These are phyloP conservation scores for Bombardia bombarda DNA, from an alignment of 495 filamentous ascomycete genomes.

Conservation along the genomic window DNA sequence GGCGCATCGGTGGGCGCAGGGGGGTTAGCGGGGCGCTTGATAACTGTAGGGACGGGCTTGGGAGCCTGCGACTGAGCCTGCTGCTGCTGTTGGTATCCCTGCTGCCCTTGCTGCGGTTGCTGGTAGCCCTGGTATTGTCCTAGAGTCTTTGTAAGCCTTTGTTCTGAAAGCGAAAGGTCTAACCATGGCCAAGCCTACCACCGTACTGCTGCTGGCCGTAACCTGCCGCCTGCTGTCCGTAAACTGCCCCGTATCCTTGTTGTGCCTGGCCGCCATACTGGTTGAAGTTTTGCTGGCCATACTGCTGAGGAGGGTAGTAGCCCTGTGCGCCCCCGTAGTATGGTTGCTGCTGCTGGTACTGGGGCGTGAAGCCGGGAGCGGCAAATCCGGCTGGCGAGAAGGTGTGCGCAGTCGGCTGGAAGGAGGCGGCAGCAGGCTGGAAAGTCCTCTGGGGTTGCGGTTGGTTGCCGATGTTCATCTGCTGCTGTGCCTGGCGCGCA, in stretches of 20 bases:
- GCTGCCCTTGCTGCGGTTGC: conserved; percentile 31
- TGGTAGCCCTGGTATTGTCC: conserved; percentile 34
- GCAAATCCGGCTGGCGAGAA: conserved; percentile 67
- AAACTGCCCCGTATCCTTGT: conserved; percentile 43
- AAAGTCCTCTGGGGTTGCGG: conserved; percentile 41
- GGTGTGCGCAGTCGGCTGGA: conserved; percentile 66
- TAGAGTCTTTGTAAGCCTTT: conserved; percentile 24
- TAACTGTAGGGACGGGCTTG: conserved; percentile 56
- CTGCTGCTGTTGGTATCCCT: conserved; percentile 42
- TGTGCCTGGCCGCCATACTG: conserved; percentile 37
- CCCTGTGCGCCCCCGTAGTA: conserved; percentile 36
- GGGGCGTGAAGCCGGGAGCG: conserved; percentile 35
- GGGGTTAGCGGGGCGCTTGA: conserved; percentile 50
- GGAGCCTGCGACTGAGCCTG: conserved; percentile 49
- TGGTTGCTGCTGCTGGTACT: conserved; percentile 44
- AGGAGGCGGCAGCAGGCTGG: conserved; percentile 68
- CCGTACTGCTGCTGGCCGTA: conserved; percentile 56
- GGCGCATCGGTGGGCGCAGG: conserved; percentile 35
- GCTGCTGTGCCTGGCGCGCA: conserved; percentile 67
- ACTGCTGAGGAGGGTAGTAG: conserved; percentile 50
- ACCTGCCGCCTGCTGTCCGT: conserved; percentile 31
- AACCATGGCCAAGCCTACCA: conserved; percentile 27
- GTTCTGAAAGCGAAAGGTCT: conserved; percentile 15
- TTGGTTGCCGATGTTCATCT: conserved; percentile 61
- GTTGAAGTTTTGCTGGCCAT: conserved; percentile 42